Evolutionary conservation across 129 eudicot species (phyloP), one percentile per base, ranked within the genome.

Genomic region (Escallonia rubra): DNA sequence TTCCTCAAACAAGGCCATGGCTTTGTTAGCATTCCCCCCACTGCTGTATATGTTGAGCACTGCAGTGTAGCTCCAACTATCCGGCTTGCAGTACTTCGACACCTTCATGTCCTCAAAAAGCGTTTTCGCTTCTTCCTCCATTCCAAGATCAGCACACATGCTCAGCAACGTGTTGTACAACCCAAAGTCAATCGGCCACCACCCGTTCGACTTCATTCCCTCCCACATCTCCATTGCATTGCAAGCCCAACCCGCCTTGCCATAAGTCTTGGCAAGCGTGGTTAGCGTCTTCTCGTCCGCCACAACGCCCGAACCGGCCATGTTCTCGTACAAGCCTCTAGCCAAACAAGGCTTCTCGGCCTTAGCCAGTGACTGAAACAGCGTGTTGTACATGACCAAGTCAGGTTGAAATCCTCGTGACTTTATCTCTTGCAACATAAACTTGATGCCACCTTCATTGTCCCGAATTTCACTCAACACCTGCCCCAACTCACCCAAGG

Each of bases 111-210:
- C 87, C 10, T 85, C 85, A 63, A 85, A 85, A 64, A 85, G 53
- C 47, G 12, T 67, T 74, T 85, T 87, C 2, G 82, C 91, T 69
- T 81, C 91, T 50, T 85, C 91, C 66, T 78, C 80, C 54, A 78
- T 69, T 16, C 91, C 91, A 10, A 85, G 67, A 71, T 85, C 91
- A n/a, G 91, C 91, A 76, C 87, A 85, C 91, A 85, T 81, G 56
- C 87, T 78, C 71, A 85, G 52, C 82, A 85, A 76, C 7, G 87
- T 74, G 65, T 85, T 85, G 55, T 75, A 85, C 76, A 81, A 63
- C 4, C 75, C 66, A 62, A 69, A 78, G 53, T 85, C 87, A 78
- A 85, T 71, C n/a, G 76, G 80, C 91, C 87, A 85, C 34, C 34
- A 23, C 4, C 79, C 75, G 7, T 78, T 85, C 3, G 73, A 48